Base-by-base conservation (phyloP, 345 rosid genomes). In the Citrus cavaleriei region DNA sequence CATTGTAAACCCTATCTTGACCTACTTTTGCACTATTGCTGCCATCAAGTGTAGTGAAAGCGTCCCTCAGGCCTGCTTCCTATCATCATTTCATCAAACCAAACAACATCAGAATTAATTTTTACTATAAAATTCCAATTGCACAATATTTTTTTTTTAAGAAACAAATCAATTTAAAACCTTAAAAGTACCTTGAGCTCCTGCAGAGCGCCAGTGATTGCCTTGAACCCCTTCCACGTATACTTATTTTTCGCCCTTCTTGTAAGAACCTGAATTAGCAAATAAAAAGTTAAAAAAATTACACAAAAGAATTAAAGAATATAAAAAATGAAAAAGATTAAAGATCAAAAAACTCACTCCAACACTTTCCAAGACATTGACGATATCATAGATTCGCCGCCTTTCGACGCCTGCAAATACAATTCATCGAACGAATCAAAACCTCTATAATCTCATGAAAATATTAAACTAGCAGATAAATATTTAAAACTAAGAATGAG, bases 301-400 rank as follows among this genome's bases (percentile, higher is more conserved):
- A 27, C 65, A n/a, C 67, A 73, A 2, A 2, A 66, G 4, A 9
- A n/a, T 7, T 8, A 7, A 55, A 54, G 6, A 25, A 55, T 12
- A 8, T 5, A 59, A 10, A 30, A 46, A 51, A 24, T 46, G 5
- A 0, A 14, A 38, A 8, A 21, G 2, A 25, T n/a, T 1, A 13
- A 49, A 59, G 51, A 62, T 58, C 10, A 34, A 59, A 54, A 78
- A 85, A 68, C 92, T 86, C 79, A 94, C 98, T 71, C 97, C 97
- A 65, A 94, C 91, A 77, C 97, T 93, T 87, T 94, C 98, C 66
- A 94, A 75, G 32, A 94, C 92, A 64, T 94, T 94, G 66, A 94
- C 98, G 42, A 94, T 92, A 74, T 94, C 98, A 25, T 94, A 94
- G 82, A 94, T 93, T 72, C 98, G 86, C 64, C 98, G 88, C 57